Evolutionary conservation across 495 filamentous ascomycete genomes (phyloP).

Genomic region (Lasiosphaeria ovina): DNA sequence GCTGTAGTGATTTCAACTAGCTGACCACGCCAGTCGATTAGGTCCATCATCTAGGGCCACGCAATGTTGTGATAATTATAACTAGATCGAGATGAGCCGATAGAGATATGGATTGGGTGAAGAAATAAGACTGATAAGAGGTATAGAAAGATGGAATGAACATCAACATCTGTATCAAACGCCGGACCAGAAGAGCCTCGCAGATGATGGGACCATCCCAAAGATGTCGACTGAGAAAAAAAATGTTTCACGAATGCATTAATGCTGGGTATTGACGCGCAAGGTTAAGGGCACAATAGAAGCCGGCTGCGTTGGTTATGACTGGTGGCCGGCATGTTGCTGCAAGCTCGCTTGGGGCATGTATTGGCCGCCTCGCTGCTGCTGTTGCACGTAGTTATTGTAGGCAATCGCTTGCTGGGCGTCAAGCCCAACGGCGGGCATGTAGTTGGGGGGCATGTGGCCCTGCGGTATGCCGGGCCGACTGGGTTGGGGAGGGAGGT

Average conservation of each 20-base stretch:
- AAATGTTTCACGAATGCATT: constrained; percentile 48
- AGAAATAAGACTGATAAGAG: constrained; percentile 16
- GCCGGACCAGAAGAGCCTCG: constrained; percentile 28
- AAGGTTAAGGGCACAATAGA: constrained; percentile 31
- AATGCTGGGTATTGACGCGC: constrained; percentile 50
- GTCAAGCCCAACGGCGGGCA: constrained; percentile 54
- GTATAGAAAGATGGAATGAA: constrained; percentile 27
- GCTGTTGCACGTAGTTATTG: constrained; percentile 56
- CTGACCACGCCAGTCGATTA: too few species aligned
- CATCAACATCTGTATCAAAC: constrained; percentile 32
- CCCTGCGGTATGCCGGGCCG: constrained; percentile 52
- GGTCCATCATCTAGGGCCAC: too few species aligned
- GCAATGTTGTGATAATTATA: too few species aligned
- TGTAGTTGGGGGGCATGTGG: constrained; percentile 50
- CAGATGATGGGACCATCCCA: constrained; percentile 22
- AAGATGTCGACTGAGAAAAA: constrained; percentile 32
- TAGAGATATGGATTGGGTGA: constrained; percentile 13
- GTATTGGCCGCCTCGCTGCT: constrained; percentile 46
- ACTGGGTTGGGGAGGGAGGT: constrained; percentile 55
- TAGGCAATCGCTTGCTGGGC: constrained; percentile 60
- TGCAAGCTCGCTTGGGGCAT: constrained; percentile 55
- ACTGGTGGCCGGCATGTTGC: constrained; percentile 55
- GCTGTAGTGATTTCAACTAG: too few species aligned
- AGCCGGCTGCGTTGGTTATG: constrained; percentile 28
- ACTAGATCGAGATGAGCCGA: constrained; percentile 10